Conservation (phyloP, 2,329 filamentous ascomycete species). For the Leptodontidium sp. region DNA sequence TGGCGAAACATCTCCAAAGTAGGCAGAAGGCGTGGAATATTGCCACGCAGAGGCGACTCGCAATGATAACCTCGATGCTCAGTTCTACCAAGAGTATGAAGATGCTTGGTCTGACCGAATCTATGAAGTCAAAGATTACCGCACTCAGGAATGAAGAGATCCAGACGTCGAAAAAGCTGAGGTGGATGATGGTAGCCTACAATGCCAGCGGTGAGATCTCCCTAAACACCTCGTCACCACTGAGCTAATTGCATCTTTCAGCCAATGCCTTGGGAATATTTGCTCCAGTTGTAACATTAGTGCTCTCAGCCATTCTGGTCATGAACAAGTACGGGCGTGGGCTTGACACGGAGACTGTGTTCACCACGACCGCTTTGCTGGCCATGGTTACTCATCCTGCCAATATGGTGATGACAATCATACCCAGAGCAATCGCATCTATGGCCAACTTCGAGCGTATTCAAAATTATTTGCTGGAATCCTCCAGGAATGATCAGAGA, state of each 20-base stretch:
- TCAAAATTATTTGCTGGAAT: constrained; percentile 42
- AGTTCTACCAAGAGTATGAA: constrained; percentile 52
- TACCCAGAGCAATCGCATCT: constrained; percentile 30
- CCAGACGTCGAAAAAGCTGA: constrained; percentile 44
- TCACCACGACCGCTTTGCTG: constrained; percentile 37
- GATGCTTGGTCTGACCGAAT: constrained; percentile 44
- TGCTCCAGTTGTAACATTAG: constrained; percentile 36
- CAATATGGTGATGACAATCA: constrained; percentile 39
- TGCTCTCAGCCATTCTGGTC: constrained; percentile 33
- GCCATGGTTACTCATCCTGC: constrained; percentile 38
- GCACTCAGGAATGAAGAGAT: constrained; percentile 43
- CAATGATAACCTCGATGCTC: constrained; percentile 48
- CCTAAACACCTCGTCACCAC: neutral
- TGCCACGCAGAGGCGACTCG: constrained; percentile 52
- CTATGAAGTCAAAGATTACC: constrained; percentile 16
- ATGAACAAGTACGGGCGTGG: constrained; percentile 10
- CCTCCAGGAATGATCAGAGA: constrained; percentile 1
- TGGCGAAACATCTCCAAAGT: constrained; percentile 49
- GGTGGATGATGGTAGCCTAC: constrained; percentile 53
- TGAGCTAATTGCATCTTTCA: constrained; percentile 15
- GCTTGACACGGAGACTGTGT: constrained; percentile 35
- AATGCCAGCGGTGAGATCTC: constrained; percentile 49
- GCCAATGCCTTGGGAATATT: constrained; percentile 30
- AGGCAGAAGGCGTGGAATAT: constrained; percentile 52
- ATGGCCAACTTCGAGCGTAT: constrained; percentile 40